Base-by-base conservation (phyloP, 2,329 filamentous ascomycete species). In the Dothiorella sarmentorum region DNA sequence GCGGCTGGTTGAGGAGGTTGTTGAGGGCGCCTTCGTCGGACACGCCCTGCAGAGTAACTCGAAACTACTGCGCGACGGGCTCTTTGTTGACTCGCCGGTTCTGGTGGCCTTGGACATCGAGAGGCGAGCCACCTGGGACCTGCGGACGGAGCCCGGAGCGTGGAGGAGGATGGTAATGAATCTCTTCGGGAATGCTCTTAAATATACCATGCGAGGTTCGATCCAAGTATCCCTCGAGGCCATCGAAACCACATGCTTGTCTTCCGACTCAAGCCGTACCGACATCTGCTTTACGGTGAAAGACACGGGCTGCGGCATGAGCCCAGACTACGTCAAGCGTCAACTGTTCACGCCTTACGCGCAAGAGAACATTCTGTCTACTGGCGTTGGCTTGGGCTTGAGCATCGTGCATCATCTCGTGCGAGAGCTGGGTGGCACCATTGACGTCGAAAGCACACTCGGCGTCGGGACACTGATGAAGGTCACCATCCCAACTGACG, bases 41-140 rank as follows among this genome's bases (percentile, higher is more conserved):
- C 31, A 59, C 15, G 13, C 29, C 5, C 33, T 35, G 4, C 49
- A 53, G 20, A 20, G 10, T 7, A 20, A 13, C 9, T 29, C 35
- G 3, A 38, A 29, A 2, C 18, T 38, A 5, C 33, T 38, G 10
- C 33, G 13, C 22, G 9, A 29, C n/a, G 18, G 5, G 13, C 22
- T 18, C 9, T 3, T 35, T 15, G 3, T 4, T 40, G 22, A 11
- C 35, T 24, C 13, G 31, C 22, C 15, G 2, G 29, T 59, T 3
- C 7, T 45, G 3, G 69, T 78, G 1, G 69, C 80, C 7, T 69
- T 81, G 17, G 74, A 80, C 11, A 73, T 79, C 18, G 66, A 67
- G 7, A 66, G 69, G 4, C 64, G 70, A 20, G 67, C 69, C 29
- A 22, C 43, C 26, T 82, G 80, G 78, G 63, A 65, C 1, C 78